Evolutionary conservation across 2,329 filamentous ascomycete species (phyloP), one percentile per base, ranked within the genome.

Genomic region (Neoscytalidium dimidiatum): DNA sequence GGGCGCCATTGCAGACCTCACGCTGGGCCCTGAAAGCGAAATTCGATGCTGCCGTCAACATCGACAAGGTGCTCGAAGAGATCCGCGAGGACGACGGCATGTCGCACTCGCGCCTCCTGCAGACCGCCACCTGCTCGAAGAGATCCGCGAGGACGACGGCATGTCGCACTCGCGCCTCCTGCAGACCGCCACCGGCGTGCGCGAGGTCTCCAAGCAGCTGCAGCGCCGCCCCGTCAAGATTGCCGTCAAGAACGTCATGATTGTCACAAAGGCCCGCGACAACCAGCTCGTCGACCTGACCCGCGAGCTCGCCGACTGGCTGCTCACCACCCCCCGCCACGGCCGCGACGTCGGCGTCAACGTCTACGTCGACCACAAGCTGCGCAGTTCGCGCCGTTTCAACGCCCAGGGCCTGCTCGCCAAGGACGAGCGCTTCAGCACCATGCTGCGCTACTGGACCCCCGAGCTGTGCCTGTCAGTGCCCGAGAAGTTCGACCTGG

Each of bases 321-420:
- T 99, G 35, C 85, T 99, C 66, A 86, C 86, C 67, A 97, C 93
- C 2, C 93, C 95, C 13, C 88, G 95, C 53, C 92, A 88, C 62
- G 89, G 95, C 67, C 76, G 95, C n/a, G 95, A 95, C 14, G 91
- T 99, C 62, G 63, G 95, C 14, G 91, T 99, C 62, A 97, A 94
- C 72, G 95, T 99, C 68, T 98, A 96, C 74, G 95, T 99, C n/a
- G 95, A 99, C 78, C 91, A 93, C 69, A 98, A 99, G 81, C 84
- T 99, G 67, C 89, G 89, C 71, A 88, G 88, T 71, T 96, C 93
- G 4, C 94, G 92, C 77, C 91, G 95, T 60, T 99, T 99, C 76
- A 88, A 94, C 72, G 88, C 91, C 1, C 80, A 87, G 3, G 87
- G 88, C 31, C 84, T 99, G 63, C 71, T 94, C 6, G 86, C 87